Conservation (phyloP, 2,329 filamentous ascomycete genomes). For the Cytospora piceae region DNA sequence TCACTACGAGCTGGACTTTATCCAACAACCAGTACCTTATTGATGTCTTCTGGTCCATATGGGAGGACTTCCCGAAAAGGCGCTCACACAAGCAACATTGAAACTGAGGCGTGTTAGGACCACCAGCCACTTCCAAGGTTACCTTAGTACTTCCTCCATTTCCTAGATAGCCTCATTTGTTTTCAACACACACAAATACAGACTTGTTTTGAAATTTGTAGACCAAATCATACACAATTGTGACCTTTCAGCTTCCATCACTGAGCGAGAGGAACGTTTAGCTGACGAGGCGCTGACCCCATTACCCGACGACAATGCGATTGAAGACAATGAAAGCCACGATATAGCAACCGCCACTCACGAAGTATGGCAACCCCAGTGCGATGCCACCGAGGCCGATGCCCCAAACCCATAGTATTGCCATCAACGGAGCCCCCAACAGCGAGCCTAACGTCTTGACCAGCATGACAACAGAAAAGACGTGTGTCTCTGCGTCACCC, state of each 20-base stretch:
- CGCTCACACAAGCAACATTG: background rate
- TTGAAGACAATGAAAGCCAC: slow-evolving; percentile 41
- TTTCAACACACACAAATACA: no score
- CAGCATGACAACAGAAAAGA: slow-evolving; percentile 57
- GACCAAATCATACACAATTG: no score
- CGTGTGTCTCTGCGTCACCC: slow-evolving; percentile 43
- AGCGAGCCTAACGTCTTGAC: slow-evolving; percentile 53
- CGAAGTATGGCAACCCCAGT: slow-evolving; percentile 46
- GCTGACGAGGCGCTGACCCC: no score
- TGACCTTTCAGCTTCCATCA: no score
- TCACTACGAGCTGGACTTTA: slow-evolving; percentile 10
- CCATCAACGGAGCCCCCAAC: slow-evolving; percentile 52
- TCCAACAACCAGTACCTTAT: slow-evolving; percentile 16
- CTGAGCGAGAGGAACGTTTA: no score
- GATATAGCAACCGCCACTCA: slow-evolving; percentile 45
- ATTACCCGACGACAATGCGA: slow-evolving; percentile 15
- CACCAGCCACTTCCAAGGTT: no score
- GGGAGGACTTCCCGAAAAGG: slow-evolving; percentile 5
- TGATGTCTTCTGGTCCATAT: slow-evolving; percentile 13
- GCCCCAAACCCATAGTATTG: slow-evolving; percentile 50
- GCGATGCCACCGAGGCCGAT: slow-evolving; percentile 43
- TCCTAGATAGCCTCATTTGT: no score
- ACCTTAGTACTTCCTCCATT: no score
- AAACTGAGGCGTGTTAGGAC: background rate
- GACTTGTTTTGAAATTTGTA: no score